Base-by-base conservation (phyloP, 805 yeast genomes). In the Wickerhamiella nectarea region DNA sequence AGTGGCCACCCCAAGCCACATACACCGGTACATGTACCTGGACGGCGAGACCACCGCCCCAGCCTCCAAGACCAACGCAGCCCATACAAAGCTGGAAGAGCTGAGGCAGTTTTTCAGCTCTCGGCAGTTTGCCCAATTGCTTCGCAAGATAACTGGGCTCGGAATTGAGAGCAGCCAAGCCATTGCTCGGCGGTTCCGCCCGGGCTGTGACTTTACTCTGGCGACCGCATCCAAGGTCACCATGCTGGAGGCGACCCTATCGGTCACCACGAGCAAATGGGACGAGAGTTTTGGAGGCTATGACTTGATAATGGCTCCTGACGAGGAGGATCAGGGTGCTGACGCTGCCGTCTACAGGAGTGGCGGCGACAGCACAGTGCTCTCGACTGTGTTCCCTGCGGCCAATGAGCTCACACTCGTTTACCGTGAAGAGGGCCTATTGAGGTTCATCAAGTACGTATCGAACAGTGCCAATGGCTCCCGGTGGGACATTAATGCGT, bases 391-490 rank as follows among this genome's bases (percentile, higher is more conserved):
- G 36, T 84, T 80, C 54, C 93, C 96, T 6, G 65, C 72, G 45
- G 84, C 94, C 89, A 93, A 91, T 59, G 72, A 75, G 36, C 64
- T 91, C 47, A 72, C 75, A 21, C 60, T 91, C 45, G 82, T 85
- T 66, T 68, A 82, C 50, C 69, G 96, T 55, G 97, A 91, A 57
- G 76, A 80, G 7, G 73, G 78, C 39, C 87, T 89, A n/a, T 66
- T 93, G 63, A 81, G 87, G 60, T 91, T 91, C 61, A 77, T 91
- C 53, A 91, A 91, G 59, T 91, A 91, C 54, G 89, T 89, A 15
- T 82, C 95, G 56, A 75, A 74, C 60, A 75, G 75, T 49, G 95
- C 97, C 5, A 76, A 77, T 47, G 94, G 96, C 1, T 78, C 91
- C 34, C 70, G 98, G 57, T 91, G 95, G 95, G 99, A 91, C 57